phyloP scores from a whole-genome alignment of 768 basidiomycete species.

The Pulveroboletus ravenelii region DNA sequence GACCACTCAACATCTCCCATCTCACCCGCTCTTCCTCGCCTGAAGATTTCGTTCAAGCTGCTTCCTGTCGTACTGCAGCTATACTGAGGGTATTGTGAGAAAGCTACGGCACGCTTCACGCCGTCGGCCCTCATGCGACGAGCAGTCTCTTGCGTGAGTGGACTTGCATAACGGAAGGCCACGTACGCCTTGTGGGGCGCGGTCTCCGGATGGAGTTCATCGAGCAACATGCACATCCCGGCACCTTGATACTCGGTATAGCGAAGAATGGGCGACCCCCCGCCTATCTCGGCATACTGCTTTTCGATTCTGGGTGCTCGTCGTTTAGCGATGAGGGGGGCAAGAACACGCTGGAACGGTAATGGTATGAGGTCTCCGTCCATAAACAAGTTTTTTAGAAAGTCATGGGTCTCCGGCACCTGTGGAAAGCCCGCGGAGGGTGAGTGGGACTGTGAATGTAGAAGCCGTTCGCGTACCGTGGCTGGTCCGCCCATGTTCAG shows the following conservation, averaged over 20 bases:
- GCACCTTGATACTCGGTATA: conserved; percentile 88
- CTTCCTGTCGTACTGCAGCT: conserved; percentile 98
- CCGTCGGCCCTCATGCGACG: conserved; percentile 85
- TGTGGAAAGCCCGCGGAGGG: conserved; percentile 28
- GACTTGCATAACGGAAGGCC: conserved; percentile 91
- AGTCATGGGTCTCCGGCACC: conserved; percentile 91
- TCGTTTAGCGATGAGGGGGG: conserved; percentile 83
- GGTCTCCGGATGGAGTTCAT: conserved; percentile 89
- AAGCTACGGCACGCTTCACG: conserved; percentile 88
- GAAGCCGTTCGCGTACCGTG: conserved; percentile 52
- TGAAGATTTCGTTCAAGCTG: conserved; percentile 89
- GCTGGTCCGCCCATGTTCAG: conserved; percentile 99
- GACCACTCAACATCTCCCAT: conserved; percentile 83
- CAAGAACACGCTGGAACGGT: conserved; percentile 84
- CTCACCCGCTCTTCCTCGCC: conserved; percentile 57
- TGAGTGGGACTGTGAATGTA: not conserved
- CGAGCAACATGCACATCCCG: conserved; percentile 84
- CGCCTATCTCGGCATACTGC: conserved; percentile 93
- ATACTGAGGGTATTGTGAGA: conserved; percentile 99
- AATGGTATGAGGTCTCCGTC: conserved; percentile 93
- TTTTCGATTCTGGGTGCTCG: conserved; percentile 90
- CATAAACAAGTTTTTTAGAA: conserved; percentile 87
- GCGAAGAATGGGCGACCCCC: conserved; percentile 90
- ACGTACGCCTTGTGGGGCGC: conserved; percentile 96
- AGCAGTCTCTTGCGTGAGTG: conserved; percentile 79